phyloP scores from a whole-genome alignment of 495 filamentous ascomycete species.

The Penicillium parvum region DNA sequence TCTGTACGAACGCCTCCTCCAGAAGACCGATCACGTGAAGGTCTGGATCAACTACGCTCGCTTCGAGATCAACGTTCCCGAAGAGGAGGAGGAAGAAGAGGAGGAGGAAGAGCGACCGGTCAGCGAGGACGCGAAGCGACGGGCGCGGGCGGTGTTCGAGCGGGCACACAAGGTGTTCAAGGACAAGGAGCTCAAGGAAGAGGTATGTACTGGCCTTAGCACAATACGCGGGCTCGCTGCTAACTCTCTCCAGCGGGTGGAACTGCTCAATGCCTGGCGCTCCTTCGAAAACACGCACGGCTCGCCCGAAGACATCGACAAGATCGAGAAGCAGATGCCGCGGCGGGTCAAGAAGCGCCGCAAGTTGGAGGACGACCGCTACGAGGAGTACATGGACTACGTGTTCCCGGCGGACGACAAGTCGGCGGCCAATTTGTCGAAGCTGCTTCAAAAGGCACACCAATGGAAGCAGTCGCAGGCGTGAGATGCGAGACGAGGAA shows the following conservation, averaged over 20 bases:
- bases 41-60: slow-evolving; percentile 97
- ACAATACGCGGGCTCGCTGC: slow-evolving; percentile 6
- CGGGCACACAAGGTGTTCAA: slow-evolving; percentile 86
- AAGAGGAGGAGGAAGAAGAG: slow-evolving; percentile 60
- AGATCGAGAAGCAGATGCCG: slow-evolving; percentile 90
- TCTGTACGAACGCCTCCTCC: slow-evolving; percentile 87
- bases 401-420: slow-evolving; percentile 96
- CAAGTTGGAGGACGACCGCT: slow-evolving; percentile 88
- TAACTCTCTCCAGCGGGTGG: slow-evolving; percentile 58
- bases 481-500: no score
- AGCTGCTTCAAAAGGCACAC: slow-evolving; percentile 77
- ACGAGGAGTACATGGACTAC: slow-evolving; percentile 97
- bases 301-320: slow-evolving; percentile 68
- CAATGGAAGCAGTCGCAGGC: slow-evolving; percentile 70
- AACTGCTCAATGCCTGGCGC: slow-evolving; percentile 86
- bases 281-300: slow-evolving; percentile 86
- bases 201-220: slow-evolving; percentile 44
- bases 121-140: slow-evolving; percentile 74
- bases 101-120: slow-evolving; percentile 66
- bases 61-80: slow-evolving; percentile 86
- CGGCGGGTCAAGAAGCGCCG: slow-evolving; percentile 89
- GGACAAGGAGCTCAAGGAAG: slow-evolving; percentile 88
- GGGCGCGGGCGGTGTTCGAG: slow-evolving; percentile 79
- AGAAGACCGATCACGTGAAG: slow-evolving; percentile 96
- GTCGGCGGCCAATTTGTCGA: slow-evolving; percentile 76